Evolutionary conservation across 192 early-diverging fungal genomes (phyloP).

Genomic region (Coemansia sp.): DNA sequence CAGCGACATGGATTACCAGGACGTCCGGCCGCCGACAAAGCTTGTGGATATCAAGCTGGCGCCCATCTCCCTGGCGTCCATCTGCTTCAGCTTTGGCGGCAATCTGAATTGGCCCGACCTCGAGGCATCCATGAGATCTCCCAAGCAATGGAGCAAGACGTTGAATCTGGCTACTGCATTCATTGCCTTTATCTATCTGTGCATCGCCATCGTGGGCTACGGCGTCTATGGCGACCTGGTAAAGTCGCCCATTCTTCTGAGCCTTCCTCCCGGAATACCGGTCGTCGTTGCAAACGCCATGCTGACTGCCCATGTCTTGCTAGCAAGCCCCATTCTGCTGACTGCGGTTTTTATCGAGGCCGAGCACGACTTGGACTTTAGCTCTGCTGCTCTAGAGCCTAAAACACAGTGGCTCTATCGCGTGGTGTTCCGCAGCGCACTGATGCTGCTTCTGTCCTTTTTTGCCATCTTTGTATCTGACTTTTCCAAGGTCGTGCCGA

Average conservation of each 20-base stretch:
- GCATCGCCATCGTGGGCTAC: slow-evolving; percentile 73
- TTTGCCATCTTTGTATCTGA: slow-evolving; percentile 70
- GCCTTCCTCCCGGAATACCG: slow-evolving; percentile 59
- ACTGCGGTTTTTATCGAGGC: slow-evolving; percentile 72
- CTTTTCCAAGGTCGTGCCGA: slow-evolving; percentile 74
- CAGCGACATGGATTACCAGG: slow-evolving; percentile 22
- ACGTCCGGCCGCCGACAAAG: slow-evolving; percentile 32
- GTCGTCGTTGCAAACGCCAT: slow-evolving; percentile 65
- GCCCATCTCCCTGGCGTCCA: slow-evolving; percentile 74
- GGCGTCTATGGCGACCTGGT: slow-evolving; percentile 67
- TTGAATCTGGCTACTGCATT: slow-evolving; percentile 62
- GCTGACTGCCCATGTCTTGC: slow-evolving; percentile 76
- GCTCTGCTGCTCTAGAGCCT: slow-evolving; percentile 27
- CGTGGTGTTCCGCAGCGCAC: slow-evolving; percentile 53
- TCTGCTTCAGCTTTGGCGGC: slow-evolving; percentile 80
- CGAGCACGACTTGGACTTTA: slow-evolving; percentile 63
- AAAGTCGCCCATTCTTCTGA: slow-evolving; percentile 64
- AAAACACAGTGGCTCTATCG: slow-evolving; percentile 54
- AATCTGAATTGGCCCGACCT: slow-evolving; percentile 84
- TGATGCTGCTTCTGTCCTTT: slow-evolving; percentile 57
- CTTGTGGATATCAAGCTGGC: slow-evolving; percentile 45
- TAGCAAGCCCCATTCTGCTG: slow-evolving; percentile 76
- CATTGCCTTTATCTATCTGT: slow-evolving; percentile 67
- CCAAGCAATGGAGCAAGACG: slow-evolving; percentile 66
- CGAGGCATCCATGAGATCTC: slow-evolving; percentile 75